Base-by-base conservation (phyloP, 225 moss, liverwort and hornwort genomes). In the Ulota crispa region DNA sequence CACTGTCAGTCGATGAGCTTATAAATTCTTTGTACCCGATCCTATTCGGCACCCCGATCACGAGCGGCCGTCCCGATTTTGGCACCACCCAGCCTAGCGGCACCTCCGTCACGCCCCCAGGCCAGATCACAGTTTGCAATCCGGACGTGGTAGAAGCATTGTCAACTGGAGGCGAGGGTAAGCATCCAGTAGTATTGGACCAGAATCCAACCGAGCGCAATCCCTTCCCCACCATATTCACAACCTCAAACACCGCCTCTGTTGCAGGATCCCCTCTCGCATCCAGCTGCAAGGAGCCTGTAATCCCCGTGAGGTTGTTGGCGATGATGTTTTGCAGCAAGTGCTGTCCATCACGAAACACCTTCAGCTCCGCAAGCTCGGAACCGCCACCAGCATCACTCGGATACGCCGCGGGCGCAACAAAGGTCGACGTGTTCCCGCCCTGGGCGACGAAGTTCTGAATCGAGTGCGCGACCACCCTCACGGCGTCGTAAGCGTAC, bases 31-130 rank as follows among this genome's bases (percentile, higher is more conserved):
- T 88, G 78, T 96, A 99, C 16, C 93, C 98, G n/a, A 84, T 81
- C 79, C 94, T 92, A 41, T 88, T 77, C 16, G 98, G 98, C 59
- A 99, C 94, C 20, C 95, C 98, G 52, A 99, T 96, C 70, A 85
- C 21, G 14, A 99, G 86, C 34, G 87, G 83, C 74, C 88, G 85
- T 34, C 98, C 95, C 57, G 64, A 81, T 64, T 89, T 80, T 1
- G 94, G 91, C 68, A 94, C 89, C 74, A 87, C 92, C 98, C 98
- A 99, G 9, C 98, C 98, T 77, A 85, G 89, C 15, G 98, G 98
- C 10, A 93, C 85, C 62, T 89, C 86, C 66, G 85, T 84, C 31
- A 59, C 84, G 64, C 94, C 96, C 26, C 98, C 98, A 10, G 98
- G 96, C 98, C 98, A 99, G 42, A 99, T 94, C 32, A 96, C 82